A percentile compares a stretch with the other conserved stretches of the same genome.
phyloP scores from a whole-genome alignment of 2,329 filamentous ascomycete species.

The Ophiostoma populinum region DNA sequence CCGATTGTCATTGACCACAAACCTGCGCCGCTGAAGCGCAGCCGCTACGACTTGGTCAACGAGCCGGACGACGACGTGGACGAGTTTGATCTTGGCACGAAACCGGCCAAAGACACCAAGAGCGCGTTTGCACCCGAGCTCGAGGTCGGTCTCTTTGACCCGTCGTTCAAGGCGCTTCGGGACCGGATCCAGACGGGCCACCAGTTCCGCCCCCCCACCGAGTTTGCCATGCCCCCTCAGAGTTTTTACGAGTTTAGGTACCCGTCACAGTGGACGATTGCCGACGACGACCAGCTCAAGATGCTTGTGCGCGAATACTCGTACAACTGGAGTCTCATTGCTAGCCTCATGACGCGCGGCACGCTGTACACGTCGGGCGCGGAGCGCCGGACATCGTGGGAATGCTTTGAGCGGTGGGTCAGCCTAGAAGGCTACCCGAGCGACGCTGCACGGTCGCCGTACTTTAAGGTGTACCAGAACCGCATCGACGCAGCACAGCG shows the following conservation, averaged over 20 bases:
- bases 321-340: slow-evolving; percentile 95
- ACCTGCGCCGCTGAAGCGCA: slow-evolving; percentile 55
- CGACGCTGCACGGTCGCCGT: slow-evolving; percentile 89
- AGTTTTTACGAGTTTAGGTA: slow-evolving; percentile 77
- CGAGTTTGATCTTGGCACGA: slow-evolving; percentile 17
- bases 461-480: slow-evolving; percentile 60
- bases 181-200: slow-evolving; percentile 83
- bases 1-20: slow-evolving; percentile 54
- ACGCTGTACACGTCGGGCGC: slow-evolving; percentile 70
- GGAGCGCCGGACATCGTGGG: slow-evolving; percentile 87
- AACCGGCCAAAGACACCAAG: background rate
- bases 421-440: slow-evolving; percentile 75
- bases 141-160: slow-evolving; percentile 66
- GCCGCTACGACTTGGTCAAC: slow-evolving; percentile 65
- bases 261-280: slow-evolving; percentile 78
- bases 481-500: slow-evolving; percentile 43
- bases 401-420: slow-evolving; percentile 96
- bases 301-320: slow-evolving; percentile 77
- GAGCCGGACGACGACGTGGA: slow-evolving; percentile 32
- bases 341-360: slow-evolving; percentile 55
- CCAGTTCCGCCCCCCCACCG: slow-evolving; percentile 82
- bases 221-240: slow-evolving; percentile 78
- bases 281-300: slow-evolving; percentile 81
- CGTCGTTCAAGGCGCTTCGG: slow-evolving; percentile 75
- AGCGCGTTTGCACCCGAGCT: background rate